Base-by-base conservation (phyloP, 1,284 basidiomycete genomes). In the Ganoderma resinaceum region DNA sequence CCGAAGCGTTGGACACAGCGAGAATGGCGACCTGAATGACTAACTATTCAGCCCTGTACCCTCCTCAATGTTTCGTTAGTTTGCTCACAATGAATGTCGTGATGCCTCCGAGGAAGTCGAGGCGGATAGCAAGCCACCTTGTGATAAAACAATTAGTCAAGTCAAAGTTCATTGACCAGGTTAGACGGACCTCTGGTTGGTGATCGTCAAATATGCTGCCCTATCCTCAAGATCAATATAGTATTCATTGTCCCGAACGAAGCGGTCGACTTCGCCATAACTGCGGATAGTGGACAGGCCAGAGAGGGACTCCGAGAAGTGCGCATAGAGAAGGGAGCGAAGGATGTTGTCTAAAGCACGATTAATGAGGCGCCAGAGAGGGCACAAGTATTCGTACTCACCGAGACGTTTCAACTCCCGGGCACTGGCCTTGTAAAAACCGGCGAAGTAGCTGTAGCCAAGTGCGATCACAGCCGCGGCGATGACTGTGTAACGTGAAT, bases 301-400 rank as follows among this genome's bases (percentile, higher is more conserved):
- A 77, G 85, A 89, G 1, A 96, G 81, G 0, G 92, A 92, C 80
- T 96, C 94, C 0, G 91, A 89, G 75, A 95, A 92, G 80, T 95
- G 94, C 1, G 91, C 87, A 77, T 95, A 95, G 18, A 95, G 83
- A 31, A 91, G 78, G 0, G 89, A 90, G 52, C 91, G 88, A 16
- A 92, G 82, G 81, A 91, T 88, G 0, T 88, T 83, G 74, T 92
- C 90, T 84, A 76, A 55, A 55, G n/a, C n/a, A n/a, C n/a, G n/a
- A n/a, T n/a, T n/a, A 53, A 62, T 23, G n/a, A 6, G 26, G 42
- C 9, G 23, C 2, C 52, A 9, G 43, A 20, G 1, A 37, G n/a
- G 20, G 20, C 33, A 23, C 8, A 33, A 26, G 14, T 23, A 29
- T 26, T n/a, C 33, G 9, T 8, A 26, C 76, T 65, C 69, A 85